Conservation (phyloP, 495 filamentous ascomycete genomes). For the Penicillium paradoxum region DNA sequence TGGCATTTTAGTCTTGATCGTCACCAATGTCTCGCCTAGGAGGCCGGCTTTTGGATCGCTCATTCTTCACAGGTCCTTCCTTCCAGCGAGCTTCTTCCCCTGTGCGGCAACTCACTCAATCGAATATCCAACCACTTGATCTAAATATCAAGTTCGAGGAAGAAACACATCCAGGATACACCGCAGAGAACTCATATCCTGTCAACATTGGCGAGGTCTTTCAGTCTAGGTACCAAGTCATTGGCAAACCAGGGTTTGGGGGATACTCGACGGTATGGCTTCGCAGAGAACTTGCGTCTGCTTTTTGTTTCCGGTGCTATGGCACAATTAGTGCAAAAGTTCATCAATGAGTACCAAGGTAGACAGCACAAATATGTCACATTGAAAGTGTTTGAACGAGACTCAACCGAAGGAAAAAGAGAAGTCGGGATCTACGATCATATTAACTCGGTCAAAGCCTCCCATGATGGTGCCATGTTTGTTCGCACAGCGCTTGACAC, state of each 20-base stretch:
- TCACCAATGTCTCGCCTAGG: neutral
- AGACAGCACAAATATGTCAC: conserved; percentile 16
- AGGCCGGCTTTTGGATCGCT: neutral
- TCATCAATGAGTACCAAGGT: too few species aligned
- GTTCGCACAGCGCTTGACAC: too few species aligned
- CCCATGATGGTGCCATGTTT: too few species aligned
- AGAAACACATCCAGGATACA: neutral
- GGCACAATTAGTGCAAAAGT: too few species aligned
- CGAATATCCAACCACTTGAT: neutral
- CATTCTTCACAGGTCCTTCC: neutral
- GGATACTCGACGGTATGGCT: conserved; percentile 50
- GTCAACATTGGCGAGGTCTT: conserved; percentile 48
- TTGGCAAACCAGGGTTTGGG: conserved; percentile 52
- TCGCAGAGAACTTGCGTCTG: conserved; percentile 38
- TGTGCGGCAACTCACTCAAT: neutral
- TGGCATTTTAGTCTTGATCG: neutral
- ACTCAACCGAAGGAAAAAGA: conserved; percentile 11
- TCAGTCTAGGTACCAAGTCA: conserved; percentile 43
- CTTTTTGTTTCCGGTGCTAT: conserved; percentile 2
- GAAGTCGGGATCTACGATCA: conserved; percentile 13
- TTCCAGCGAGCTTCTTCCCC: neutral
- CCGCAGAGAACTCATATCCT: conserved; percentile 4
- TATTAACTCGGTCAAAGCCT: neutral
- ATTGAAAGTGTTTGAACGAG: conserved; percentile 18
- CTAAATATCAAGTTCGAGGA: neutral